phyloP scores from a whole-genome alignment of 345 rosid genomes.

The Jatropha curcas region DNA sequence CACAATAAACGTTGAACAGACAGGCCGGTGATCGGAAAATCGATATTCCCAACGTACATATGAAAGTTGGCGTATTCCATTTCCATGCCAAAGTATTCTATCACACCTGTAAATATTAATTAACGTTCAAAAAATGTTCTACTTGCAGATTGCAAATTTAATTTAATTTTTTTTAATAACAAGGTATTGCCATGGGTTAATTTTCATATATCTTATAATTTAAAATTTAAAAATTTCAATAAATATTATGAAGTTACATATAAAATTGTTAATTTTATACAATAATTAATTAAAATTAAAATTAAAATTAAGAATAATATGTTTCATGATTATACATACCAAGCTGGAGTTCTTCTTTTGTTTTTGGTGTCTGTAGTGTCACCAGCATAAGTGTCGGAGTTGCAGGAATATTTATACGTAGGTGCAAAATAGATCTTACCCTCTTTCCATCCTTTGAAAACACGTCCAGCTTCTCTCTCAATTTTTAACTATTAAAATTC shows the following conservation, averaged over 20 bases:
- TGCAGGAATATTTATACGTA: conserved; percentile 82
- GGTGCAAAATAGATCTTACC: conserved; percentile 88
- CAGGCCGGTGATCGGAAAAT: conserved; percentile 94
- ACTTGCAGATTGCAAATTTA: too few species aligned
- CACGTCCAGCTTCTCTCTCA: conserved; percentile 85
- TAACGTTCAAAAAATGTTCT: too few species aligned
- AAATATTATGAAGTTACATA: too few species aligned
- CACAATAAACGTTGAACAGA: conserved; percentile 59
- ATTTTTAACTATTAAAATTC: conserved; percentile 69
- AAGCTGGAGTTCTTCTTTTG: conserved; percentile 95
- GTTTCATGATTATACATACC: conserved; percentile 62
- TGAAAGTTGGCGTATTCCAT: conserved; percentile 58
- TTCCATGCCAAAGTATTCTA: conserved; percentile 83
- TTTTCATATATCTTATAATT: too few species aligned
- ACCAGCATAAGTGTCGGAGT: conserved; percentile 82
- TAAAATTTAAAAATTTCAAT: too few species aligned
- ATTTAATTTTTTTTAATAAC: too few species aligned
- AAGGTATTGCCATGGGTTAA: too few species aligned
- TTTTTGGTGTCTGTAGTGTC: conserved; percentile 57
- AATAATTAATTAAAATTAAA: too few species aligned
- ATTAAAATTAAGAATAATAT: too few species aligned
- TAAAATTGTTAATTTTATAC: too few species aligned
- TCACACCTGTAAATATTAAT: conserved; percentile 84
- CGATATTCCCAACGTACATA: conserved; percentile 65
- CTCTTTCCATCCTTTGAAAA: conserved; percentile 89